Evolutionary conservation across 2,329 filamentous ascomycete genomes (phyloP).

Genomic region (Ascochyta rabiei): DNA sequence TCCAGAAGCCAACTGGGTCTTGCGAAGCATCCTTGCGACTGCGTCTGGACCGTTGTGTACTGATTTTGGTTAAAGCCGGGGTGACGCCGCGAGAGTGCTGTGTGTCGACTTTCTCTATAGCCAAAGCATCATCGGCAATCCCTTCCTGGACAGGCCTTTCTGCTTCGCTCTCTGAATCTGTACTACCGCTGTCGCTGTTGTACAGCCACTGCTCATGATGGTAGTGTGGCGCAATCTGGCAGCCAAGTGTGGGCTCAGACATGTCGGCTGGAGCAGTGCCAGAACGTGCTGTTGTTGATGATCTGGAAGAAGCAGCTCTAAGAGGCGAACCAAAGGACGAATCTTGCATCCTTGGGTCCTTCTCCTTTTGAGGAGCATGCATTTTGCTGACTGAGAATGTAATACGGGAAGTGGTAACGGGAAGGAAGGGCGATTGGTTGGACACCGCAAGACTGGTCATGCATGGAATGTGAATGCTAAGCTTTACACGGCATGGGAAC

Average conservation of each 20-base stretch:
- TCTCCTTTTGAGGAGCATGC: not conserved
- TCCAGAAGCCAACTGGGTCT: conserved; percentile 36
- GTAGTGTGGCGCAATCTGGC: conserved; percentile 38
- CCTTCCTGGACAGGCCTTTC: conserved; percentile 5
- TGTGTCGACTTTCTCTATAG: conserved; percentile 33
- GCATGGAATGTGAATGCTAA: conserved; percentile 12
- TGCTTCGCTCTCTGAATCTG: conserved; percentile 15
- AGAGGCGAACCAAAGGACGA: not conserved
- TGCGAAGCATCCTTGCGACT: conserved; percentile 20
- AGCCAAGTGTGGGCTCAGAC: conserved; percentile 28
- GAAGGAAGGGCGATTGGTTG: not conserved
- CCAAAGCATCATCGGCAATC: not conserved
- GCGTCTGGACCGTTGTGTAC: conserved; percentile 26
- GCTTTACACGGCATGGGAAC: conserved; percentile 7
- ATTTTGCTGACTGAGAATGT: conserved; percentile 13
- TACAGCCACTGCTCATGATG: conserved; percentile 22
- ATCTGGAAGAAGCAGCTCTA: not conserved
- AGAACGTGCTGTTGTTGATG: conserved; percentile 3
- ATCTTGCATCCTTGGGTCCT: not conserved
- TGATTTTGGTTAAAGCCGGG: conserved; percentile 15
- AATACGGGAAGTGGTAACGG: conserved; percentile 2
- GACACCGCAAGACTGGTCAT: not conserved
- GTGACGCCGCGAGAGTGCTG: conserved; percentile 15
- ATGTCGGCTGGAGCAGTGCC: conserved; percentile 10
- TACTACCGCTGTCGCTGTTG: conserved; percentile 17